Base-by-base conservation (phyloP, 2,329 filamentous ascomycete species). In the Alternaria sp. region DNA sequence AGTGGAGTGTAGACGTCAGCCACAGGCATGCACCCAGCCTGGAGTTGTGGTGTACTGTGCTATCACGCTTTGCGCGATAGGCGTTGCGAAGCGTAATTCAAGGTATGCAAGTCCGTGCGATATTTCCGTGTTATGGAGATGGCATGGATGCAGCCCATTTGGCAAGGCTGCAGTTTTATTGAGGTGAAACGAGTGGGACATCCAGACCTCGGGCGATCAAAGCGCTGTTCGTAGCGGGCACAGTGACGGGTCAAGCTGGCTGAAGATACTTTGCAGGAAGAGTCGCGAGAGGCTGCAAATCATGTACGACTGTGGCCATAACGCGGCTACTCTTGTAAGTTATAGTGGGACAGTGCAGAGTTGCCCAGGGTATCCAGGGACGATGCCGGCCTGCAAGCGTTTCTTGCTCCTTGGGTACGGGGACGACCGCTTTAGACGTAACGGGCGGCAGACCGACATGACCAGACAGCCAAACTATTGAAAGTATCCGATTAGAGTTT, bases 111-210 rank as follows among this genome's bases (percentile, higher is more conserved):
- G 41, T 36, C 41, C 28, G 46, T 36, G 30, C 25, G 53, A 48
- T 46, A 25, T 27, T 55, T 8, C 22, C n/a, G 53, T 22, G n/a
- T 55, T 54, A 38, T 46, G 36, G 32, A 44, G 28, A 50, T 28
- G 18, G 59, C 55, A 54, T 45, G 20, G 36, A 25, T 38, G 36
- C 28, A 36, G 57, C 32, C 34, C 14, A 22, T 14, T 45, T 36
- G 36, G 44, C 44, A 41, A 34, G 18, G 57, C 38, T 55, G 28
- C 34, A 43, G n/a, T 43, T 28, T 36, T 43, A 51, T 22, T 43
- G 27, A 28, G 27, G 36, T 62, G 59, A 62, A 62, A 62, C 59
- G 34, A 22, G n/a, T 43, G 40, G 22, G 27, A 25, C 40, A 55
- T 52, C 32, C 46, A 59, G 56, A 45, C 50, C 30, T 40, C 7